Base-by-base conservation (phyloP, 2,329 filamentous ascomycete genomes). In the Monilinia fructigena region DNA sequence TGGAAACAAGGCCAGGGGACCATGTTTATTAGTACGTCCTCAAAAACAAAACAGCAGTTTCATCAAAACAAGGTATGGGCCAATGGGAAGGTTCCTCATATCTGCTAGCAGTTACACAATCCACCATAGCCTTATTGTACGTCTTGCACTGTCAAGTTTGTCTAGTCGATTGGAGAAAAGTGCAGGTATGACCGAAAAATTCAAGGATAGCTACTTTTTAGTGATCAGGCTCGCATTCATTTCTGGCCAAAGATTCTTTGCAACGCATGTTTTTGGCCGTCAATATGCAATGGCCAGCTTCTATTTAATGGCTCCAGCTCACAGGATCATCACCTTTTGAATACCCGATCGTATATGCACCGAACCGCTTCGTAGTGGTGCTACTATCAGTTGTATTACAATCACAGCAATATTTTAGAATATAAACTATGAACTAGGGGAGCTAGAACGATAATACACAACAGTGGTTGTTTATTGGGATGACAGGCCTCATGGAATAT, bases 311-410 rank as follows among this genome's bases (percentile, higher is more conserved):
- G 7, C 3, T 48, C 18, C 18, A 7, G 5, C 8, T 48, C 45
- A 48, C 4, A 48, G 20, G 1, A 2, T n/a, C 6, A 18, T 6
- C 16, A n/a, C 18, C 18, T 48, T 10, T 18, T 23, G 8, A 20
- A 4, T 7, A 45, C 20, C 6, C 5, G n/a, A 48, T 10, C 45
- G 18, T 48, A n/a, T 20, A 48, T 48, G 16, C 45, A 48, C 18
- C 7, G 8, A 48, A n/a, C 18, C 45, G 5, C n/a, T n/a, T 48
- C 5, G 45, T 76, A 75, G 20, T 73, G 72, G 56, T 75, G 74
- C 60, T 75, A 75, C 38, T 11, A 10, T 40, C 38, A 40, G 38
- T 40, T 40, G 10, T 12, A 45, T 12, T 16, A 45, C 42, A 16
- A 18, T 18, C 42, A 45, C 42, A 18, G 14, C 42, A 45, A 2